These are phyloP conservation scores for Cytospora schulzeri DNA, from an alignment of 2,329 filamentous ascomycete species.

Conservation along the genomic window DNA sequence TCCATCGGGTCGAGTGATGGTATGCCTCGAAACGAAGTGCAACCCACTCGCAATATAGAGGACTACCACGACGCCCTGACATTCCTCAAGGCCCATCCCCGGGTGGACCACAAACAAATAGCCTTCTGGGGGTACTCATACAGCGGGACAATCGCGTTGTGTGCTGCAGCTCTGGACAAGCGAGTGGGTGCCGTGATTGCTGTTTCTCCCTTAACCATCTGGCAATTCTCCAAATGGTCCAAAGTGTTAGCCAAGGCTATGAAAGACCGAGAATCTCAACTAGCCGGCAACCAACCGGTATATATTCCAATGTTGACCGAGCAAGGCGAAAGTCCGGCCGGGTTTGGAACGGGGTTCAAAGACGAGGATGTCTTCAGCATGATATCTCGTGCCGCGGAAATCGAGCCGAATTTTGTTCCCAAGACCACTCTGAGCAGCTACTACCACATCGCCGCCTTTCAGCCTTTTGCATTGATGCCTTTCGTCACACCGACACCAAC, in stretches of 20 bases:
- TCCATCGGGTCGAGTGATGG: conserved; percentile 38
- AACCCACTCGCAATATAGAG: conserved; percentile 30
- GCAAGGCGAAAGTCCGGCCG: conserved; percentile 35
- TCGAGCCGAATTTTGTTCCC: neutral
- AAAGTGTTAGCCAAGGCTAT: conserved; percentile 32
- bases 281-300: conserved; percentile 36
- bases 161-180: conserved; percentile 19
- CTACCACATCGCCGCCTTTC: neutral
- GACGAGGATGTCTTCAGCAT: conserved; percentile 1
- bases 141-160: conserved; percentile 11
- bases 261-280: conserved; percentile 38
- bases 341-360: conserved; percentile 30
- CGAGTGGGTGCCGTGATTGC: conserved; percentile 9
- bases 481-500: neutral
- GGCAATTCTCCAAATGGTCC: conserved; percentile 9
- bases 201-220: conserved; percentile 5
- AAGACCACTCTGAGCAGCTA: neutral
- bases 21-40: conserved; percentile 38
- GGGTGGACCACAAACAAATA: conserved; percentile 8
- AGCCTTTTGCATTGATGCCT: neutral
- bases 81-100: conserved; percentile 6
- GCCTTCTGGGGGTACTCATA: conserved; percentile 15
- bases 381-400: neutral
- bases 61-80: conserved; percentile 20
- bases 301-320: conserved; percentile 36